Conservation (phyloP, 805 yeast species). For the Teunomyces panamensis region DNA sequence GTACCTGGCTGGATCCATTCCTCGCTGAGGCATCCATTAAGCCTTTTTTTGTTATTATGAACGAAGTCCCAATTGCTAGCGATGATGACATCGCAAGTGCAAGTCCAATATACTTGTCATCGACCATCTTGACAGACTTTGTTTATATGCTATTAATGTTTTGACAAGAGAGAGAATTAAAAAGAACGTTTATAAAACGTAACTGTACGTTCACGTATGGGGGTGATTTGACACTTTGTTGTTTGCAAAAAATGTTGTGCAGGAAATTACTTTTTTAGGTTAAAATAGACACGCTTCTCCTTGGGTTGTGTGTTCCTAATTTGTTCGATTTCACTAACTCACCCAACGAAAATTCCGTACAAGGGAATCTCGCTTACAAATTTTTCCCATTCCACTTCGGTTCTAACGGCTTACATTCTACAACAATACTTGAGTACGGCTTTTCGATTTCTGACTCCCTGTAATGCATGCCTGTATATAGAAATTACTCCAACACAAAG, state of each 20-base stretch:
- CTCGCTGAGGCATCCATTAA: constrained; percentile 63
- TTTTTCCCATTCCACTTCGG: too few species aligned
- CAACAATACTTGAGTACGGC: too few species aligned
- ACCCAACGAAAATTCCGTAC: neutral
- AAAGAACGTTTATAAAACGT: neutral
- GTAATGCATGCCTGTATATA: too few species aligned
- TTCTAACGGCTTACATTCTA: too few species aligned
- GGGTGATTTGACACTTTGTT: constrained; percentile 26
- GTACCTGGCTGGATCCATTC: constrained; percentile 46
- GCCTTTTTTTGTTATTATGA: constrained; percentile 86
- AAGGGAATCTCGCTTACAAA: too few species aligned
- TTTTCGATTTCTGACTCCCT: too few species aligned
- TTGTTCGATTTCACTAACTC: neutral
- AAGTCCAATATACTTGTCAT: constrained; percentile 85
- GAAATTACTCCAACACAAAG: too few species aligned
- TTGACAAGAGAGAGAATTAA: too few species aligned
- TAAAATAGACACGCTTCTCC: constrained; percentile 1
- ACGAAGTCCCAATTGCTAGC: constrained; percentile 85
- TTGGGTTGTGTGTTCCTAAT: neutral
- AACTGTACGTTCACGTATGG: constrained; percentile 10
- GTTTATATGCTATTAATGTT: too few species aligned
- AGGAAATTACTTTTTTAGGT: neutral
- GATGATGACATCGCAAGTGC: constrained; percentile 86
- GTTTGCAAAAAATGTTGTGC: neutral
- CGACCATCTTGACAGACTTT: constrained; percentile 37